Evolutionary conservation across 2,329 filamentous ascomycete genomes (phyloP).

Genomic region (Trichothecium sympodiale): DNA sequence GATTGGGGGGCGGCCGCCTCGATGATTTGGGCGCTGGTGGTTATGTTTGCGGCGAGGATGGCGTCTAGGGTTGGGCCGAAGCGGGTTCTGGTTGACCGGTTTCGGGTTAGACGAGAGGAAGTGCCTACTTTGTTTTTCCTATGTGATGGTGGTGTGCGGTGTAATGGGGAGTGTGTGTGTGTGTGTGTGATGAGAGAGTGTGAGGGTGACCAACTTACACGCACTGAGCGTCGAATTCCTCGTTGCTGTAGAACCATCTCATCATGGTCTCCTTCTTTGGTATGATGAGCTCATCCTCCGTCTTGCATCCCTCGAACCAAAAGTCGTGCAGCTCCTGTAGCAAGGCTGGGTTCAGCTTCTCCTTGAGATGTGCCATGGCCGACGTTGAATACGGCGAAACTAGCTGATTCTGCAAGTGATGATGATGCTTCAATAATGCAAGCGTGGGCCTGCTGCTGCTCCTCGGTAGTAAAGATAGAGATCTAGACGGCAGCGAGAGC

Average conservation of each 20-base stretch:
- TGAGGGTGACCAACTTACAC: constrained; percentile 14
- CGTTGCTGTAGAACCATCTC: constrained; percentile 23
- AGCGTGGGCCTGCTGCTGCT: too few species aligned
- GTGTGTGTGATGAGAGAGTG: background rate
- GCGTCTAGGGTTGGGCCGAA: constrained; percentile 22
- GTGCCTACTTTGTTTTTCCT: too few species aligned
- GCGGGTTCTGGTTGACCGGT: constrained; percentile 11
- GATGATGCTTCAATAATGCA: background rate
- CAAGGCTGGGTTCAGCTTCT: constrained; percentile 15
- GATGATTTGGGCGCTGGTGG: constrained; percentile 18
- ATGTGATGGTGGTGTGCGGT: background rate
- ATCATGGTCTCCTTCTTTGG: constrained; percentile 13
- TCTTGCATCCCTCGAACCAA: constrained; percentile 25
- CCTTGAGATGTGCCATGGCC: constrained; percentile 7
- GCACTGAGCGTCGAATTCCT: constrained; percentile 23
- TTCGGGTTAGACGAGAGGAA: background rate
- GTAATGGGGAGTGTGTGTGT: background rate
- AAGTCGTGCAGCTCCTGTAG: constrained; percentile 21
- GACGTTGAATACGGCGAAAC: background rate
- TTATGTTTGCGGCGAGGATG: constrained; percentile 14
- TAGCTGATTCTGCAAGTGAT: background rate
- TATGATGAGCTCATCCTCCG: constrained; percentile 15
- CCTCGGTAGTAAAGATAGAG: too few species aligned
- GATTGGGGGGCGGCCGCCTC: constrained; percentile 12
- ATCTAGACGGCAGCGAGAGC: too few species aligned